Evolutionary conservation across 352 stramenopile genomes (phyloP).

Genomic region (Sclerospora graminicola): DNA sequence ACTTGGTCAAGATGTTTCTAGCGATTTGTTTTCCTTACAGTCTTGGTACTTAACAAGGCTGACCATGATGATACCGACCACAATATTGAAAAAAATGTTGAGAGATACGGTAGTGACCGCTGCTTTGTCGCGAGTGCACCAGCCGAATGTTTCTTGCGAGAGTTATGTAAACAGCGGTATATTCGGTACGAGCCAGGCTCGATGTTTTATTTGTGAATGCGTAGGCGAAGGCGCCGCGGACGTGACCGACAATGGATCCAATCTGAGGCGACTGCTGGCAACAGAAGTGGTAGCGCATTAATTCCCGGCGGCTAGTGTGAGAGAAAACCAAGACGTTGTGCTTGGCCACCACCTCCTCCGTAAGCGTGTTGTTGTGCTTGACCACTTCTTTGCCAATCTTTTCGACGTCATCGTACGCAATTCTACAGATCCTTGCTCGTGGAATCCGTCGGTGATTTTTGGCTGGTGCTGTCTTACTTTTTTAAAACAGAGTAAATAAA

Average conservation of each 20-base stretch:
- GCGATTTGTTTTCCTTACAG: slow-evolving; percentile 74
- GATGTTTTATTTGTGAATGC: slow-evolving; percentile 82
- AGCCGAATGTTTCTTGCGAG: slow-evolving; percentile 78
- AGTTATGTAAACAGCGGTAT: slow-evolving; percentile 55
- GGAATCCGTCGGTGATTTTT: too few relatives aligned
- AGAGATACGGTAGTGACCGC: slow-evolving; percentile 81
- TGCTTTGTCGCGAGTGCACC: slow-evolving; percentile 82
- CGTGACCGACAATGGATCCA: slow-evolving; percentile 73
- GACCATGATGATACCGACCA: slow-evolving; percentile 79
- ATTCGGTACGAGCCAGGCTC: slow-evolving; percentile 82
- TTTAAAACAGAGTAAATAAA: too few relatives aligned
- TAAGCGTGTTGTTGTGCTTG: slow-evolving; percentile 56
- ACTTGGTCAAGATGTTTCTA: slow-evolving; percentile 70
- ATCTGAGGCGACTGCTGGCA: slow-evolving; percentile 61
- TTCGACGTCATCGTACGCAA: too few relatives aligned
- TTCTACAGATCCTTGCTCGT: too few relatives aligned
- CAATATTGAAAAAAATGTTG: slow-evolving; percentile 82
- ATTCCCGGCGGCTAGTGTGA: slow-evolving; percentile 53
- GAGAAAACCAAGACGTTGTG: slow-evolving; percentile 88
- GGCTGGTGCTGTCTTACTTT: too few relatives aligned
- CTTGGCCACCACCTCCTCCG: slow-evolving; percentile 43
- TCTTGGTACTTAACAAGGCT: slow-evolving; percentile 86
- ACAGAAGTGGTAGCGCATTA: slow-evolving; percentile 86
- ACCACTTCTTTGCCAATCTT: too few relatives aligned
- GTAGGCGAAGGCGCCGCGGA: slow-evolving; percentile 64